phyloP scores from a whole-genome alignment of 2,329 filamentous ascomycete species.

The Sporothrix pseudoabietina region DNA sequence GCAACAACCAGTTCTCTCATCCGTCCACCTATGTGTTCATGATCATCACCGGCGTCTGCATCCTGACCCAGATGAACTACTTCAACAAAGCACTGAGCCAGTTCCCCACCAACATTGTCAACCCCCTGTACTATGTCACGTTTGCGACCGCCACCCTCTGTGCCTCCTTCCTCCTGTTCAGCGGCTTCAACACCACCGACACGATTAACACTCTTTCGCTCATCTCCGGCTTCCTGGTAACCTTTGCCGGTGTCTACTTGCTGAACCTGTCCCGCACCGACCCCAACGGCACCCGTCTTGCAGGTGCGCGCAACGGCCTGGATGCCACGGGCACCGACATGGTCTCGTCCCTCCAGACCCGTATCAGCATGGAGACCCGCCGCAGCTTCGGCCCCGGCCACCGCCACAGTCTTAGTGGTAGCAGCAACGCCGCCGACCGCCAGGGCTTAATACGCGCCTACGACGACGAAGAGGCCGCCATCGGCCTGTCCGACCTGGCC shows the following conservation, averaged over 20 bases:
- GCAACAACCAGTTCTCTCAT: conserved; percentile 92
- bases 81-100: conserved; percentile 98
- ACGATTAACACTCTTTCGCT: conserved; percentile 89
- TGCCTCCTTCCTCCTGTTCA: conserved; percentile 94
- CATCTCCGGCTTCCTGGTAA: conserved; percentile 88
- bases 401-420: conserved; percentile 55
- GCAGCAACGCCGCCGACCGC: conserved; percentile 68
- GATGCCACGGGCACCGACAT: conserved; percentile 90
- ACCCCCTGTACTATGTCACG: conserved; percentile 95
- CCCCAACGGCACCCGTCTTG: conserved; percentile 71
- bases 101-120: conserved; percentile 96
- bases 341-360: conserved; percentile 84
- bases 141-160: conserved; percentile 94
- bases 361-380: conserved; percentile 88
- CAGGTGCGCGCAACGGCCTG: conserved; percentile 60
- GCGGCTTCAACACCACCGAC: conserved; percentile 93
- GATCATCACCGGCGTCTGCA: conserved; percentile 90
- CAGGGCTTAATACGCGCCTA: conserved; percentile 86
- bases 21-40: conserved; percentile 97
- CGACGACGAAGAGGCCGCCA: conserved; percentile 77
- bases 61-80: conserved; percentile 99
- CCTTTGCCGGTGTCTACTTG: conserved; percentile 93
- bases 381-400: conserved; percentile 63
- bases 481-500: conserved; percentile 76
- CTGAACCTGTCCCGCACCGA: conserved; percentile 94